Percentiles rank a stretch among this genome's conserved stretches.
These are phyloP conservation scores for Nemania sp. DNA, from an alignment of 2,329 filamentous ascomycete genomes.

Conservation along the genomic window DNA sequence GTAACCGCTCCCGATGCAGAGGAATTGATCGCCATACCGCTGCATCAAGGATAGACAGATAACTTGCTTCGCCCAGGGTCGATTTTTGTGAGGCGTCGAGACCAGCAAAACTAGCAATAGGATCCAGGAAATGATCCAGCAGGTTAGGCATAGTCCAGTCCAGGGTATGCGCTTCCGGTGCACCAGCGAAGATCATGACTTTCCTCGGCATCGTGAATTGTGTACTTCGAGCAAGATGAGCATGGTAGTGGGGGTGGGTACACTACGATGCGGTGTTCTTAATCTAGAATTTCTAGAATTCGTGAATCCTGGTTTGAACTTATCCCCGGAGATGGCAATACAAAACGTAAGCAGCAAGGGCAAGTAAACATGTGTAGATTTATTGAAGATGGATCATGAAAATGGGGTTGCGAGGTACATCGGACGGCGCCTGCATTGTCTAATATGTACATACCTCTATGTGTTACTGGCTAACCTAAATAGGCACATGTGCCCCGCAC, in stretches of 20 bases:
- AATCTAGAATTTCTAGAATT: no score
- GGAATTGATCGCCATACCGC: conserved; percentile 60
- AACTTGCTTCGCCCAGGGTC: conserved; percentile 20
- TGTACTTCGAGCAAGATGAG: conserved; percentile 1
- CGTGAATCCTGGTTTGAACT: no score
- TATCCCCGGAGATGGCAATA: no score
- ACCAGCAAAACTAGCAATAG: conserved; percentile 39
- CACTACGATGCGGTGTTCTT: background rate
- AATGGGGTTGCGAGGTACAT: no score
- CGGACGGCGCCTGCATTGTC: no score
- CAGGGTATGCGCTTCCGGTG: conserved; percentile 33
- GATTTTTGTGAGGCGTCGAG: conserved; percentile 11
- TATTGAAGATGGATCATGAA: no score
- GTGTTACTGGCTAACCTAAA: background rate
- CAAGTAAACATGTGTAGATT: no score
- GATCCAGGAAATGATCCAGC: conserved; percentile 48
- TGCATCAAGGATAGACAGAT: conserved; percentile 33
- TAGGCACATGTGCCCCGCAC: no score
- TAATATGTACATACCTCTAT: background rate
- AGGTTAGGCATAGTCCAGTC: conserved; percentile 44
- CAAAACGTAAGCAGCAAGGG: background rate
- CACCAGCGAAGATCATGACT: conserved; percentile 36
- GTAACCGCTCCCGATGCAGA: conserved; percentile 49
- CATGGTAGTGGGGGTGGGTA: background rate
- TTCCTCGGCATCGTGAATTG: conserved; percentile 34